Evolutionary conservation across 495 filamentous ascomycete genomes (phyloP).

Genomic region (Neurospora sp.): DNA sequence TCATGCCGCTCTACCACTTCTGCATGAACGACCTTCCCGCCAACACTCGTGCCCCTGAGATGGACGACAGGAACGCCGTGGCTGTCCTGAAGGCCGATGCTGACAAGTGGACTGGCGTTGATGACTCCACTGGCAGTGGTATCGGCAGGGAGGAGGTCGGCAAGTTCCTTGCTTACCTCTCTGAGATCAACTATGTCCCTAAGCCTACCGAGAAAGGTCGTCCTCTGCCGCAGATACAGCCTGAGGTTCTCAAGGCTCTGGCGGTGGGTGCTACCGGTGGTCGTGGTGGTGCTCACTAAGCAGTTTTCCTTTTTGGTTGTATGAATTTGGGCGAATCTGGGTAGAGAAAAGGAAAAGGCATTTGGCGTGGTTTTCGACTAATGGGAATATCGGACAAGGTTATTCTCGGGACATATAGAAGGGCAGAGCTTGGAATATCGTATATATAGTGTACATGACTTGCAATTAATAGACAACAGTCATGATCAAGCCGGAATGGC

Average conservation of each 20-base stretch:
- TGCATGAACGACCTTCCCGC: slow-evolving; percentile 68
- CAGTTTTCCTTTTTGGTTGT: neutral
- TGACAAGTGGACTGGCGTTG: slow-evolving; percentile 48
- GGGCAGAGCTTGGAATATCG: neutral
- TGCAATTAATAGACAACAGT: neutral
- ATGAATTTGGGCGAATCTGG: neutral
- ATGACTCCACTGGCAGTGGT: slow-evolving; percentile 50
- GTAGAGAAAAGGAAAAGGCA: neutral
- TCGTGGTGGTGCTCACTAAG: slow-evolving; percentile 24
- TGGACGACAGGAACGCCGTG: slow-evolving; percentile 67
- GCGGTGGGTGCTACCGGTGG: slow-evolving; percentile 16
- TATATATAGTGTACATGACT: neutral
- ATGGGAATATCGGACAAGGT: neutral
- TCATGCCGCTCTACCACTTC: slow-evolving; percentile 83
- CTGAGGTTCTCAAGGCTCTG: slow-evolving; percentile 41
- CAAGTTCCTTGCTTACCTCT: slow-evolving; percentile 62
- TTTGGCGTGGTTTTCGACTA: neutral
- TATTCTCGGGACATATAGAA: neutral
- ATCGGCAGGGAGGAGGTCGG: slow-evolving; percentile 62
- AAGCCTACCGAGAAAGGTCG: slow-evolving; percentile 39
- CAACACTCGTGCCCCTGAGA: slow-evolving; percentile 67
- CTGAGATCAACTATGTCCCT: slow-evolving; percentile 60
- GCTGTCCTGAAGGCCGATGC: slow-evolving; percentile 51
- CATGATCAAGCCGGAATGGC: neutral
- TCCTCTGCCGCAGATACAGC: slow-evolving; percentile 39